Evolutionary conservation across 225 moss, liverwort and hornwort species (phyloP).

Genomic region (Lunularia cruciata): DNA sequence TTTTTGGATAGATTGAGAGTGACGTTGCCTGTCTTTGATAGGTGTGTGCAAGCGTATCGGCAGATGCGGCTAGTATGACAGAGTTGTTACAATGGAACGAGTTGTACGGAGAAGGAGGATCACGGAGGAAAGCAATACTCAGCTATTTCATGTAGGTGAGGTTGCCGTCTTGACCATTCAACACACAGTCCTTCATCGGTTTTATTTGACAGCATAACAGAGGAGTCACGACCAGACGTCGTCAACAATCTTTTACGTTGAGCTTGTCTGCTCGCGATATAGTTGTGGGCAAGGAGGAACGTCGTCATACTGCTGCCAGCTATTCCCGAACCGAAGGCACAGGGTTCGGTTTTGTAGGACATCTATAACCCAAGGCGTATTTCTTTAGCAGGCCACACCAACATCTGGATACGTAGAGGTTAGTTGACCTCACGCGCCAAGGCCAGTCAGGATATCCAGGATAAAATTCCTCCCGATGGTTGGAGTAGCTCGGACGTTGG

Average conservation of each 20-base stretch:
- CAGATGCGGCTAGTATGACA: constrained; percentile 53
- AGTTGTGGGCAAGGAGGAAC: neutral
- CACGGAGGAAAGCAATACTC: constrained; percentile 47
- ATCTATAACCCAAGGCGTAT: constrained; percentile 14
- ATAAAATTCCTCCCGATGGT: constrained; percentile 24
- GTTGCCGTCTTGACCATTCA: neutral
- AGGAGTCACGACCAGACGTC: neutral
- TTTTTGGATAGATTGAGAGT: neutral
- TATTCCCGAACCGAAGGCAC: constrained; percentile 2
- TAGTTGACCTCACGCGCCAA: constrained; percentile 18
- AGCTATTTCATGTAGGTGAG: constrained; percentile 54
- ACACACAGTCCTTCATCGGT: neutral
- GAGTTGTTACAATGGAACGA: constrained; percentile 56
- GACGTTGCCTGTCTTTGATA: constrained; percentile 8
- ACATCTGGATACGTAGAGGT: constrained; percentile 14
- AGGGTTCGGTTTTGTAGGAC: constrained; percentile 30
- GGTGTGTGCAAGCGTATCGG: constrained; percentile 59
- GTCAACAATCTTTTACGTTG: neutral
- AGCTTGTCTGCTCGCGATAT: constrained; percentile 5
- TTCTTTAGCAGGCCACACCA: constrained; percentile 20
- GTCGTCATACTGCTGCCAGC: neutral
- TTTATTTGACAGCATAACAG: neutral
- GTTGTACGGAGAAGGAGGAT: constrained; percentile 54
- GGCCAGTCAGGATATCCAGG: constrained; percentile 4
- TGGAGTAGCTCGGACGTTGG: constrained; percentile 22